Evolutionary conservation across 306 rosid species (phyloP), one percentile per base, ranked within the genome.

Genomic region (Castanea mollissima): DNA sequence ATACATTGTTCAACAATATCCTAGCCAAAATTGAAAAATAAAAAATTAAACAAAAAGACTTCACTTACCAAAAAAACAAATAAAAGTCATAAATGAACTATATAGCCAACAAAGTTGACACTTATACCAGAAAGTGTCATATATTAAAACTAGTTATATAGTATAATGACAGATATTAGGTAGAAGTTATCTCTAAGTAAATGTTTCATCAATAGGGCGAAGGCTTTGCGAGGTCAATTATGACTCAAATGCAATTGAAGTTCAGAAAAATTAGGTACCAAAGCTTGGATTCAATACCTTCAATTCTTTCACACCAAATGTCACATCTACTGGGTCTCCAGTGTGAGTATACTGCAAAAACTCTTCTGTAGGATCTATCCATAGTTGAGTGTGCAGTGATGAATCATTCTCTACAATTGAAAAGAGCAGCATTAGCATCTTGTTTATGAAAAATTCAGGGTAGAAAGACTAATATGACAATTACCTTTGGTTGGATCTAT

Each of bases 291-390:
- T 69, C 74, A 46, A 73, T 87, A 92, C 99, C 99, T 92, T 95
- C 80, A 95, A 74, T 85, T 95, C 99, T 86, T 91, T 95, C 81
- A 95, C 93, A 76, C 92, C 91, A 85, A 95, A 95, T 13, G 98
- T 95, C 81, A 95, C 95, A 71, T 95, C 99, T 71, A 89, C 86
- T 1, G 99, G 96, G 62, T 91, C 96, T 67, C 98, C 99, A 35
- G 80, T 81, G 79, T 92, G 99, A 57, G 81, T 84, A 88, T 92
- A 91, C 83, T 89, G 97, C 85, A 89, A 78, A 89, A 95, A 92
- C 86, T 95, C 99, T 86, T 91, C 99, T 32, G 77, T 78, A 73
- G 99, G 99, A 85, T 95, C 99, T 84, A 95, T 92, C 98, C 99
- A 95, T 34, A 95, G 89, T 77, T 95, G 97, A 81, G 99, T 95